phyloP scores from a whole-genome alignment of 768 basidiomycete genomes.

The Mycena albidolilacea region DNA sequence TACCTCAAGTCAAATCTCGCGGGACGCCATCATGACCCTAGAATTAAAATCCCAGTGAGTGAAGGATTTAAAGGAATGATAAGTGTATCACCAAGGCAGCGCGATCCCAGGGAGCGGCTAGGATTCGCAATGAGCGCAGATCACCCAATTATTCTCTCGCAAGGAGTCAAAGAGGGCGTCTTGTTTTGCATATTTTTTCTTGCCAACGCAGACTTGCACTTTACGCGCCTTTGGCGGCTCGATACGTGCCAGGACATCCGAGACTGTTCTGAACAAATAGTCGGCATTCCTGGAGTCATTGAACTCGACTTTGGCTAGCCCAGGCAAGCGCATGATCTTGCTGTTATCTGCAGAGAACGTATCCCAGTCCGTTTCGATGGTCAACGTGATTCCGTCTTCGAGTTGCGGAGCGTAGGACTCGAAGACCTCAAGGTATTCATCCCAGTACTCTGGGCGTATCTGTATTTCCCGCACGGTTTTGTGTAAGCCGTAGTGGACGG shows the following conservation, averaged over 20 bases:
- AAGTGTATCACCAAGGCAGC: not conserved
- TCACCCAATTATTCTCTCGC: not conserved
- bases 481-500: slow-evolving; percentile 10
- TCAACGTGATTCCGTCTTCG: slow-evolving; percentile 1
- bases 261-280: not conserved
- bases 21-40: too few relatives aligned
- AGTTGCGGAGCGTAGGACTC: not conserved
- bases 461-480: slow-evolving; percentile 20
- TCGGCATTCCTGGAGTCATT: not conserved
- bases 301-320: slow-evolving; percentile 16
- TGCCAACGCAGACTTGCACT: slow-evolving; percentile 9
- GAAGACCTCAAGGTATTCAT: not conserved
- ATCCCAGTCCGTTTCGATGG: not conserved
- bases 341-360: not conserved
- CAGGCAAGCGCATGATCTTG: slow-evolving; percentile 3
- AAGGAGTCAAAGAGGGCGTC: not conserved
- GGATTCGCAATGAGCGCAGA: slow-evolving; percentile 2
- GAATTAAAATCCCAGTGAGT: not conserved
- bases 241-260: not conserved
- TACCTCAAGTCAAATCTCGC: too few relatives aligned
- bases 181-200: not conserved
- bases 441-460: not conserved
- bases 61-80: not conserved
- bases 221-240: not conserved
- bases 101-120: too few relatives aligned